Evolutionary conservation across 306 rosid species (phyloP).

Genomic region (Erythrophleum fordii): DNA sequence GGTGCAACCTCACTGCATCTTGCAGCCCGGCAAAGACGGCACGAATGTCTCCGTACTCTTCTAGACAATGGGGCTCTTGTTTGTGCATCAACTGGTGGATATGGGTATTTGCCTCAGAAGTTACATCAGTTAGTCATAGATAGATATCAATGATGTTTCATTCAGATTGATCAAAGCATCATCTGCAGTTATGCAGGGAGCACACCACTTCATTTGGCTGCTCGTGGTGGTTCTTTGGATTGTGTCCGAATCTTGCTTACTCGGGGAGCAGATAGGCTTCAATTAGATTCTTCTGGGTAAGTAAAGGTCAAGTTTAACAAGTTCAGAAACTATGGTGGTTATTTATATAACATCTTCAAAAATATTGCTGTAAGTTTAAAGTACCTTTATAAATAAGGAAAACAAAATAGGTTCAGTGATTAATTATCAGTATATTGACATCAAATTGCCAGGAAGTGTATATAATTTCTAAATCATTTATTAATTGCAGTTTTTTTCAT

Average conservation of each 20-base stretch:
- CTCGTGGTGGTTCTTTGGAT: constrained; percentile 83
- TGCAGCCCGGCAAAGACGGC: constrained; percentile 72
- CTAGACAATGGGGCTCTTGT: constrained; percentile 88
- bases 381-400: too few species aligned
- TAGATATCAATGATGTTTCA: constrained; percentile 28
- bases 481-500: too few species aligned
- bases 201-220: constrained; percentile 89
- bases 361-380: too few species aligned
- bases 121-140: constrained; percentile 14
- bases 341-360: background rate
- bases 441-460: too few species aligned
- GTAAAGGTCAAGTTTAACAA: constrained; percentile 9
- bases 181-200: constrained; percentile 80
- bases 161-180: constrained; percentile 46
- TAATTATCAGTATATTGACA: too few species aligned
- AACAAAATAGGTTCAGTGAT: too few species aligned
- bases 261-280: constrained; percentile 93
- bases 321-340: background rate
- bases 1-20: constrained; percentile 91
- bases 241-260: constrained; percentile 84
- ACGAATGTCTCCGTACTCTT: constrained; percentile 70
- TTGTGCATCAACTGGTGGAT: constrained; percentile 80
- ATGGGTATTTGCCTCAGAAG: constrained; percentile 55
- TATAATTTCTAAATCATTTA: too few species aligned
- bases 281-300: constrained; percentile 80